Percentiles rank a stretch among this genome's conserved stretches.
These are phyloP conservation scores for Leccinum ochraceum DNA, from an alignment of 768 basidiomycete species.

Conservation along the genomic window DNA sequence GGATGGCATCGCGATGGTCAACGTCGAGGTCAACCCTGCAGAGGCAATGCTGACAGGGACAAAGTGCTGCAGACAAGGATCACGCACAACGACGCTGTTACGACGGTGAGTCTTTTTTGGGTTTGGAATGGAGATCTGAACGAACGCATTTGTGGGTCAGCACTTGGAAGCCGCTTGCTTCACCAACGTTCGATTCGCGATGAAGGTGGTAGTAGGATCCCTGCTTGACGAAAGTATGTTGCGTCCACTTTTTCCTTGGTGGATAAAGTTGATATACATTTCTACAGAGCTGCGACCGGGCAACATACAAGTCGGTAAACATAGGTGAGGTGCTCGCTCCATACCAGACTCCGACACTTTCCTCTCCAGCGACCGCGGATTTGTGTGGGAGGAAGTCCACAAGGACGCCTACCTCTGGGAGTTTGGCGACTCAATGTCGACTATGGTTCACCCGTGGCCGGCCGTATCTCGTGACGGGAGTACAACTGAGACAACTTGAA, in stretches of 20 bases:
- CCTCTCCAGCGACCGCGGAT: too few relatives aligned
- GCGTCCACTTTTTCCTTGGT: too few relatives aligned
- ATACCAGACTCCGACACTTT: too few relatives aligned
- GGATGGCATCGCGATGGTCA: slow-evolving; percentile 94
- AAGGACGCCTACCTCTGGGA: slow-evolving; percentile 99
- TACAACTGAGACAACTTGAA: too few relatives aligned
- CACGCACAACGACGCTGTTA: slow-evolving; percentile 85
- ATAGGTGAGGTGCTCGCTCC: too few relatives aligned
- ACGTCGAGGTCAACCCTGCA: slow-evolving; percentile 79
- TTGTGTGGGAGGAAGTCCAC: slow-evolving; percentile 36
- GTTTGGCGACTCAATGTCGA: slow-evolving; percentile 94
- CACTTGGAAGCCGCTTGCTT: slow-evolving; percentile 80
- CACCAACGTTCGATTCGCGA: slow-evolving; percentile 75
- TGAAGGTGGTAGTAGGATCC: slow-evolving; percentile 56
- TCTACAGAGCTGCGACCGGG: too few relatives aligned
- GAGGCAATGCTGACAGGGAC: slow-evolving; percentile 68
- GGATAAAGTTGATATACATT: too few relatives aligned
- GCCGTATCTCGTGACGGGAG: too few relatives aligned
- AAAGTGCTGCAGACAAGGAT: slow-evolving; percentile 83
- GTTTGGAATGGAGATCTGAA: background rate
- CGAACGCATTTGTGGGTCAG: slow-evolving; percentile 52
- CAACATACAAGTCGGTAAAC: too few relatives aligned
- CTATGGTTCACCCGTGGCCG: too few relatives aligned
- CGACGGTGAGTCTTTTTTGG: slow-evolving; percentile 39
- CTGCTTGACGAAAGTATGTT: slow-evolving; percentile 65